Percentiles rank a stretch among this genome's conserved stretches.
phyloP scores from a whole-genome alignment of 805 yeast species.

The Candida bentonensis region DNA sequence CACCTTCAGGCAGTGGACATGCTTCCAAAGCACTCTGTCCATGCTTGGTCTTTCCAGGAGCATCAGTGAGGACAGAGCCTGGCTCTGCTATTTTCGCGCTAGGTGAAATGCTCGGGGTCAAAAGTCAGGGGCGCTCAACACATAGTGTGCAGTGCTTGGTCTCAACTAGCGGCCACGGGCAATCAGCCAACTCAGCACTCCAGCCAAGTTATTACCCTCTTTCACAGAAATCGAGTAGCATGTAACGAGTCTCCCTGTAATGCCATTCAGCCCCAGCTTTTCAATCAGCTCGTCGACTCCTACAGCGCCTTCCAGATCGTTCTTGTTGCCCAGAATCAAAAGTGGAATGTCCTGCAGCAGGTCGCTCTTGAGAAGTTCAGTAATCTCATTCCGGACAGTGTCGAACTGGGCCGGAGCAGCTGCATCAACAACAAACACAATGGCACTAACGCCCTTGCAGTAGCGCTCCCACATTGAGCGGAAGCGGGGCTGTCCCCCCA shows the following conservation, averaged over 20 bases:
- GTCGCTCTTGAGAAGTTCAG: constrained; percentile 17
- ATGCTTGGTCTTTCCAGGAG: too few species aligned
- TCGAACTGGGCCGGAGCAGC: constrained; percentile 20
- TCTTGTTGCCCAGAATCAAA: constrained; percentile 23
- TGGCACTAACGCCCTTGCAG: constrained; percentile 24
- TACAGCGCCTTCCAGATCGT: constrained; percentile 19
- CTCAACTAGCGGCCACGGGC: constrained; percentile 7
- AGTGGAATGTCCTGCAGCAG: constrained; percentile 21
- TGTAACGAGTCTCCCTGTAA: constrained; percentile 20
- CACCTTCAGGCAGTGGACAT: too few species aligned
- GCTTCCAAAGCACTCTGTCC: too few species aligned
- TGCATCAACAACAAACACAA: constrained; percentile 23
- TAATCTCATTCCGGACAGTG: constrained; percentile 21
- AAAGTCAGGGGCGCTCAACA: too few species aligned
- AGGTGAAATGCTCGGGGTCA: too few species aligned
- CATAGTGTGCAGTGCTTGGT: too few species aligned
- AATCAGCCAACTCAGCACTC: constrained; percentile 24
- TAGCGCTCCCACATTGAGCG: constrained; percentile 27
- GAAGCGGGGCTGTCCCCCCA: constrained; percentile 27
- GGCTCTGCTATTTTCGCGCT: too few species aligned
- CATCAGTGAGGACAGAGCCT: too few species aligned
- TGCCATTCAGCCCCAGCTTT: constrained; percentile 17
- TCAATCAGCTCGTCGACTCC: constrained; percentile 21
- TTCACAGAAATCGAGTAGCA: constrained; percentile 25
- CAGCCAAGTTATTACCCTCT: constrained; percentile 19